These are phyloP conservation scores for Hevea brasiliensis DNA, from an alignment of 345 rosid genomes.

Conservation along the genomic window DNA sequence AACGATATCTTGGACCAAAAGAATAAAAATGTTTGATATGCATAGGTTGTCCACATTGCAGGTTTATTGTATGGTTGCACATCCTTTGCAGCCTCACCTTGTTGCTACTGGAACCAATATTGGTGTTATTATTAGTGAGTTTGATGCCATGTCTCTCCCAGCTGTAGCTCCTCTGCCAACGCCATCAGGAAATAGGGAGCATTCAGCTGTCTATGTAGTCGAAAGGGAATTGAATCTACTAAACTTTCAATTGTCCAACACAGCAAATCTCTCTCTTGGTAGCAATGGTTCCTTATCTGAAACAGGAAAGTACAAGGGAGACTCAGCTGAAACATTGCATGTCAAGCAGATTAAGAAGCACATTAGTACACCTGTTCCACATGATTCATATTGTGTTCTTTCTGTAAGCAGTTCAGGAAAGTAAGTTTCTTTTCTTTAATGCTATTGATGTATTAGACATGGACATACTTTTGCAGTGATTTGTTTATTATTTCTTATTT, in stretches of 20 bases:
- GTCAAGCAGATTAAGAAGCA: conserved; percentile 89
- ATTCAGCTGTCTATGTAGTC: conserved; percentile 82
- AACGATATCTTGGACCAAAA: too few species aligned
- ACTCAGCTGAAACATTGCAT: conserved; percentile 62
- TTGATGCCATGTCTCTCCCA: conserved; percentile 93
- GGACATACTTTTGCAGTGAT: background rate
- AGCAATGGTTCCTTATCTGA: conserved; percentile 86
- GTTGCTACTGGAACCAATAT: conserved; percentile 94
- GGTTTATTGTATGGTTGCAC: conserved; percentile 99
- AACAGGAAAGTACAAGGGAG: conserved; percentile 80
- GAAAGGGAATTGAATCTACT: conserved; percentile 88
- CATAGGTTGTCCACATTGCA: conserved; percentile 38
- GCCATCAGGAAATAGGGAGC: conserved; percentile 81
- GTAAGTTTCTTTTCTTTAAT: conserved; percentile 48
- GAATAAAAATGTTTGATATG: conserved; percentile 20
- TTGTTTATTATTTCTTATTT: conserved; percentile 1
- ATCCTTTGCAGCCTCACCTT: conserved; percentile 96
- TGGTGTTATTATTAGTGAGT: conserved; percentile 92
- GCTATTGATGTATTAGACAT: background rate
- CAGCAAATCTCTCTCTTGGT: conserved; percentile 81
- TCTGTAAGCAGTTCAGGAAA: conserved; percentile 96
- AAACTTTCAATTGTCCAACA: conserved; percentile 81
- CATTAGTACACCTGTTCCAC: conserved; percentile 91
- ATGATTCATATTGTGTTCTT: conserved; percentile 94
- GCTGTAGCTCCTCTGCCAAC: conserved; percentile 85